Conservation (phyloP, 2,329 filamentous ascomycete species). For the Cladorrhinum sp. region DNA sequence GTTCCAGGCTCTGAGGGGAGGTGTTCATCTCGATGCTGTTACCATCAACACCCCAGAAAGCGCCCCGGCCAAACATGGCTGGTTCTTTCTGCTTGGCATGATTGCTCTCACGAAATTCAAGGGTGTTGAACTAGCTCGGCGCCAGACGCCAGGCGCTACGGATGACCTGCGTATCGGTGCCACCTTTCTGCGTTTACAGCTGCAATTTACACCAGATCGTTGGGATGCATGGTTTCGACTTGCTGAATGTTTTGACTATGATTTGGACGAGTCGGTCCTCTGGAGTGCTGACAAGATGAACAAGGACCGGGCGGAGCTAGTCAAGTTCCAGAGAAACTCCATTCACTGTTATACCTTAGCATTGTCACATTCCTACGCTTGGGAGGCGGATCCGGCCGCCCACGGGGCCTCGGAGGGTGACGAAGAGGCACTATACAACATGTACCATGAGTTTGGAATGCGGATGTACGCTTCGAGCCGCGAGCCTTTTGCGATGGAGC, state of each 20-base stretch:
- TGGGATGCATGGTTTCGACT: conserved; percentile 93
- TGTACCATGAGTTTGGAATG: conserved; percentile 60
- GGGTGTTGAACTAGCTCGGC: conserved; percentile 65
- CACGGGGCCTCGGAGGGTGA: conserved; percentile 40
- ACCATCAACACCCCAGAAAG: conserved; percentile 67
- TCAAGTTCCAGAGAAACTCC: conserved; percentile 71
- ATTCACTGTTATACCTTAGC: conserved; percentile 75
- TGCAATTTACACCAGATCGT: conserved; percentile 75
- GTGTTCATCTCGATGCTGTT: conserved; percentile 69
- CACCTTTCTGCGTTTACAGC: conserved; percentile 73
- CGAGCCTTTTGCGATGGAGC: conserved; percentile 61
- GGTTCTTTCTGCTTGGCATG: conserved; percentile 90
- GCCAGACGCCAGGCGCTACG: conserved; percentile 73
- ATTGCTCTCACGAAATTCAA: conserved; percentile 84
- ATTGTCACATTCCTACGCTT: conserved; percentile 55
- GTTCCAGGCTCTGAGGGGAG: conserved; percentile 76
- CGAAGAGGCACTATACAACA: conserved; percentile 53
- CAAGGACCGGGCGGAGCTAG: conserved; percentile 70
- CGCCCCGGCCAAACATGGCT: conserved; percentile 73
- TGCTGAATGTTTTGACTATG: conserved; percentile 82
- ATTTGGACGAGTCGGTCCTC: conserved; percentile 80
- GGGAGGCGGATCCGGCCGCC: conserved; percentile 35
- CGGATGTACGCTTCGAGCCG: conserved; percentile 60
- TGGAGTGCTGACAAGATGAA: conserved; percentile 93
- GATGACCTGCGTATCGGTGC: conserved; percentile 81